Percentiles rank a stretch among this genome's conserved stretches.
Evolutionary conservation across 1,139 yeast species (phyloP).

Genomic region (Blastobotrys persicus): DNA sequence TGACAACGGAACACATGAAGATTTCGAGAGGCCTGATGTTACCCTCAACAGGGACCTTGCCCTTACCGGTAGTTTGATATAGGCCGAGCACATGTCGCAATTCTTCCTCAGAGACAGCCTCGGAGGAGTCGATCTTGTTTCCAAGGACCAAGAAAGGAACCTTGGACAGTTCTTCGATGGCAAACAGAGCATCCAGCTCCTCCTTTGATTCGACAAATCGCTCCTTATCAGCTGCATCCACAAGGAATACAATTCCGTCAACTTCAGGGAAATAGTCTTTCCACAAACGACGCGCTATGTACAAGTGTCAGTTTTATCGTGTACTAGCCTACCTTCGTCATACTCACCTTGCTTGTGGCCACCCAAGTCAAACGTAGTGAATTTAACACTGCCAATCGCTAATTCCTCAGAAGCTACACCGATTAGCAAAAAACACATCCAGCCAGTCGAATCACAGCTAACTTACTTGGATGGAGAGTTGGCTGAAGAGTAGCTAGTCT

Average conservation of each 20-base stretch:
- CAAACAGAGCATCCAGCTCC: constrained; percentile 88
- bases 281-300: constrained; percentile 91
- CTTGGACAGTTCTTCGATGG: constrained; percentile 80
- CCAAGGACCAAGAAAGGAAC: constrained; percentile 95
- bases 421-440: neutral
- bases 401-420: constrained; percentile 77
- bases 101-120: constrained; percentile 94
- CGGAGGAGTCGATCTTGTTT: constrained; percentile 91
- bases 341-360: constrained; percentile 73
- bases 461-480: constrained; percentile 76
- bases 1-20: constrained; percentile 94
- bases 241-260: constrained; percentile 92
- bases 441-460: constrained; percentile 23
- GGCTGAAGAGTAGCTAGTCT: constrained; percentile 97
- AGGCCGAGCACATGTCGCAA: constrained; percentile 88
- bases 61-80: constrained; percentile 86
- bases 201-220: constrained; percentile 93
- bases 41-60: constrained; percentile 65
- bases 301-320: constrained; percentile 8
- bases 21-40: constrained; percentile 91
- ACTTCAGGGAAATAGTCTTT: constrained; percentile 99
- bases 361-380: constrained; percentile 97
- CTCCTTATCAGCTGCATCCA: constrained; percentile 95
- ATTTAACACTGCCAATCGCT: constrained; percentile 92
- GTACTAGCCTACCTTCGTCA: neutral